Evolutionary conservation across 2,329 filamentous ascomycete genomes (phyloP), one percentile per base, ranked within the genome.

Genomic region (Fusarium denticulatum): DNA sequence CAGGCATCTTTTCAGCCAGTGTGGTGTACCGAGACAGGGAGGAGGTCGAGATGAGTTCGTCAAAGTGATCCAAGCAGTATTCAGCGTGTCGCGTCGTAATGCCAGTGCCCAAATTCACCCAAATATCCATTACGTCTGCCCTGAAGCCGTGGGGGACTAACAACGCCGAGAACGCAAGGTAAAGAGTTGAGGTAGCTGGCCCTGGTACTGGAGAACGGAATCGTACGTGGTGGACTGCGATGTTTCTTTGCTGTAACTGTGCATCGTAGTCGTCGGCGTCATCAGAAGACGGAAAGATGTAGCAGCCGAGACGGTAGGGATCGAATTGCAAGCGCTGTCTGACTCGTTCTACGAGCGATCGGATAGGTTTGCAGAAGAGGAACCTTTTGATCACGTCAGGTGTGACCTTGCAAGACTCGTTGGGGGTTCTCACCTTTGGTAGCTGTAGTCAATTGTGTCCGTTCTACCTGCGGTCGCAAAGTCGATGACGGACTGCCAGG

Each of bases 1-100:
- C 4, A 4, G n/a, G 12, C 5, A 3, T 11, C 18, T 3, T 10
- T 14, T 16, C 13, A 42, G 26, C 26, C 22, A 5, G 4, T 12
- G 52, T 32, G 7, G 13, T 20, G 14, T 26, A 42, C 14, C 13
- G 22, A 42, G 39, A 8, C 5, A 26, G 16, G 14, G 9, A 13
- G 12, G 52, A 42, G 10, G 18, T 5, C 11, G 52, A 56, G 2
- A 1, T 7, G 7, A 42, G 26, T 14, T 32, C 8, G 20, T 56
- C 12, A 32, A 56, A 56, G 5, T 42, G 9, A 5, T 24, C 4
- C 16, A 56, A 40, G 6, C 37, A 56, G 15, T 56, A 42, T n/a
- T 42, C 15, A 12, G 37, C 37, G 37, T 56, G 52, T 11, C 52
- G 52, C 6, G 36, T 56, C 1, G 52, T 24, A 20, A 56, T 56